Base-by-base conservation (phyloP, 2,329 filamentous ascomycete genomes). In the Talaromyces sp. region DNA sequence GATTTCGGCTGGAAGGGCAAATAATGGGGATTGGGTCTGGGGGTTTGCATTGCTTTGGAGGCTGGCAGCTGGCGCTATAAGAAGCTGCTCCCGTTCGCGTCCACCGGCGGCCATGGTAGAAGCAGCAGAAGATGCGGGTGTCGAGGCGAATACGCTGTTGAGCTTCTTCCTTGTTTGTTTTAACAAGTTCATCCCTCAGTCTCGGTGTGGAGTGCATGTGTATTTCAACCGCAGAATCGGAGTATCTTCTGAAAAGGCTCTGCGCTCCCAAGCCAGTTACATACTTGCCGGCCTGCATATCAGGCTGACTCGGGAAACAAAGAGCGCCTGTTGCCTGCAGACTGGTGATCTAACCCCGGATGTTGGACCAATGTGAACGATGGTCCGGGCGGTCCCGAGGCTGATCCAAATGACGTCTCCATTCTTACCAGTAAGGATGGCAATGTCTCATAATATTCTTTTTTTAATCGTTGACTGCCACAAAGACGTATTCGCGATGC, bases 1-100 rank as follows among this genome's bases (percentile, higher is more conserved):
- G 14, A 85, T 64, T 66, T 85, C 83, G 17, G 76, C 75, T 0
- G 83, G 82, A 0, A 84, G 66, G 1, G 62, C 17, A 63, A 78
- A 80, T 0, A 81, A 66, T 2, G 62, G 62, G 32, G 66, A 66
- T 49, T 66, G 58, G 2, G 32, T 50, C 62, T 70, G 66, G 19
- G 49, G 8, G 50, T 61, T 17, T n/a, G 57, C 53, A 17, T 61
- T 55, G 7, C 55, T 57, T 26, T 52, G 38, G 27, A 61, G 38
- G 17, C 19, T 61, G 6, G 24, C 26, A 31, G 59, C 52, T 4
- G 59, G 59, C 14, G 55, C 59, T 24, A 19, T 58, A 6, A 55
- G 11, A 14, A 56, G 49, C 4, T 46, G 19, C 46, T 56, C 29
- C 43, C 7, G 19, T 21, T 56, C 29, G 51, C 7, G 19, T 21